A percentile compares a stretch with the other conserved stretches of the same genome.
phyloP scores from a whole-genome alignment of 305 asterid genomes.

The Fraxinus velutina region DNA sequence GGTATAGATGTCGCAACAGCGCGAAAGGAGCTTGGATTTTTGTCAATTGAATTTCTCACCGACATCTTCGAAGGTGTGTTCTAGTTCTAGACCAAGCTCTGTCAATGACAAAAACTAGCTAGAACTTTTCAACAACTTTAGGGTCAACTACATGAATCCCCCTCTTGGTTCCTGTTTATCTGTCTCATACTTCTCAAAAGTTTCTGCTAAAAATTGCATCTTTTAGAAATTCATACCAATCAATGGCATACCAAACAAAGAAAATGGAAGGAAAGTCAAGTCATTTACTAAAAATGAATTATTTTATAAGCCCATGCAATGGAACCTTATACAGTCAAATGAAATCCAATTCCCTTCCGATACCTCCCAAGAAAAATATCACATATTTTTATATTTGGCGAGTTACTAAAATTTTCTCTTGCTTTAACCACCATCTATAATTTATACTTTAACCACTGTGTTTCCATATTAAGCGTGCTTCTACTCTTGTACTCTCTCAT shows the following conservation, averaged over 20 bases:
- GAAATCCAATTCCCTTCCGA: not conserved
- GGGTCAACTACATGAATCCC: not conserved
- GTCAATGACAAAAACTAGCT: not conserved
- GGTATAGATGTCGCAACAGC: slow-evolving; percentile 31
- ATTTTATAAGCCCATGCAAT: not conserved
- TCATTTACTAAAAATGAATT: not conserved
- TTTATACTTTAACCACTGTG: not conserved
- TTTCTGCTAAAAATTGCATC: not conserved
- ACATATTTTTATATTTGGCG: not conserved
- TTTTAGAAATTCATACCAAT: not conserved
- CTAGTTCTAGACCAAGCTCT: slow-evolving; percentile 9
- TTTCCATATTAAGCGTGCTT: not conserved
- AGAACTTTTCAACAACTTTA: not conserved
- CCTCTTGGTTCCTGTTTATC: not conserved
- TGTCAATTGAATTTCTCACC: slow-evolving; percentile 42
- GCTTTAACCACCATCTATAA: not conserved
- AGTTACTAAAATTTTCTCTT: not conserved
- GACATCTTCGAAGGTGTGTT: slow-evolving; percentile 45
- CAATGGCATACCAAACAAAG: not conserved
- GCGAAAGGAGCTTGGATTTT: slow-evolving; percentile 40
- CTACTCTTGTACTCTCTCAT: not conserved
- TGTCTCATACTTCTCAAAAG: not conserved
- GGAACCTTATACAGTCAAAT: not conserved
- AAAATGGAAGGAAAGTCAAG: not conserved
- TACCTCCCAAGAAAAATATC: not conserved